These are phyloP conservation scores for Millerozyma acaciae DNA, from an alignment of 805 yeast species.

Conservation along the genomic window DNA sequence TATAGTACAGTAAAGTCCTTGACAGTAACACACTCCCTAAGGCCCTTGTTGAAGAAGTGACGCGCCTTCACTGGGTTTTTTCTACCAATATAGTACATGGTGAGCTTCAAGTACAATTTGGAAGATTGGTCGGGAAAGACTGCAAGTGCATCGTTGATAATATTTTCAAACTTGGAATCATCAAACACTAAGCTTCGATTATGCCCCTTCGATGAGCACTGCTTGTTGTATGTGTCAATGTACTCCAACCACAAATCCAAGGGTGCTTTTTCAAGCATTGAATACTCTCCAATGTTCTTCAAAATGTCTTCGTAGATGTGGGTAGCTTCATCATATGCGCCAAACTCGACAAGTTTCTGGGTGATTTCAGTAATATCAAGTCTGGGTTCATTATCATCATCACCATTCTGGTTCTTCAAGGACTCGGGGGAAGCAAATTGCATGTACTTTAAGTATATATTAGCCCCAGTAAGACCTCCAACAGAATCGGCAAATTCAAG, in stretches of 20 bases:
- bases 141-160: constrained; percentile 11
- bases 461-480: constrained; percentile 38
- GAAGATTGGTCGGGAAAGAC: constrained; percentile 60
- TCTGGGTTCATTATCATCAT: constrained; percentile 5
- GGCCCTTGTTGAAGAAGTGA: constrained; percentile 44
- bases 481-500: constrained; percentile 51
- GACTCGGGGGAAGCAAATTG: constrained; percentile 20
- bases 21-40: constrained; percentile 46
- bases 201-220: constrained; percentile 6
- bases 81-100: constrained; percentile 44
- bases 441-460: constrained; percentile 28
- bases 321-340: constrained; percentile 21
- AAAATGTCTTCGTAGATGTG: constrained; percentile 31
- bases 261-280: constrained; percentile 35
- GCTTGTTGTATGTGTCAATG: constrained; percentile 24
- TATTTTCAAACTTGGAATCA: constrained; percentile 22
- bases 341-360: constrained; percentile 28
- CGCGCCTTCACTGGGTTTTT: constrained; percentile 23
- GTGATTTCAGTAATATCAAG: constrained; percentile 26
- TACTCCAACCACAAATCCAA: constrained; percentile 47
- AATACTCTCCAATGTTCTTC: constrained; percentile 24
- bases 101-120: constrained; percentile 43
- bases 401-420: constrained; percentile 5
- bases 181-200: not conserved
- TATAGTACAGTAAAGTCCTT: constrained; percentile 61